Percentiles rank a stretch among this genome's conserved stretches.
These are phyloP conservation scores for Sphagnum fallax DNA, from an alignment of 228 moss, liverwort and hornwort genomes.

Conservation along the genomic window DNA sequence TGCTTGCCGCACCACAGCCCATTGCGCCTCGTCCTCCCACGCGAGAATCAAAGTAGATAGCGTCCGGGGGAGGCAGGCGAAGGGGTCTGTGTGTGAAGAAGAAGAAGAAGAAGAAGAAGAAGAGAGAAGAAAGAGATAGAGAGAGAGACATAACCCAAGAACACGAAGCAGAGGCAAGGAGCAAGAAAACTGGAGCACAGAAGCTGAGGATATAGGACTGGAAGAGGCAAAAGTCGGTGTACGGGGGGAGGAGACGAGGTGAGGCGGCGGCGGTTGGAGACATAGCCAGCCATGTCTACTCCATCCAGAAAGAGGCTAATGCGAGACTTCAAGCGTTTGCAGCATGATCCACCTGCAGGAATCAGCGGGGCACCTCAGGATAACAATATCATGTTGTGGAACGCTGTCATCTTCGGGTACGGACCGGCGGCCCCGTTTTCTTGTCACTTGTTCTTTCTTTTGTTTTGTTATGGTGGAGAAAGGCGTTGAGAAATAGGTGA, in stretches of 20 bases:
- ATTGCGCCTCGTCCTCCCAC: too few relatives aligned
- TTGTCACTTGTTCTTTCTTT: neutral
- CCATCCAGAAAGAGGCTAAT: slow-evolving; percentile 95
- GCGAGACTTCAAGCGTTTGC: slow-evolving; percentile 99
- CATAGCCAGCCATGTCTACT: slow-evolving; percentile 65
- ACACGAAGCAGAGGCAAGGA: neutral
- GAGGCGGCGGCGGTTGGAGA: neutral
- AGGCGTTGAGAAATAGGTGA: too few relatives aligned
- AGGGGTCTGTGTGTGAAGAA: too few relatives aligned
- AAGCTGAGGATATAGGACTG: neutral
- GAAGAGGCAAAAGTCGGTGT: neutral
- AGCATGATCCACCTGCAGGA: slow-evolving; percentile 97
- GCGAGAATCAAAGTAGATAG: too few relatives aligned
- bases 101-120: too few relatives aligned
- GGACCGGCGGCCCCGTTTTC: neutral
- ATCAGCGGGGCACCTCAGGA: slow-evolving; percentile 99
- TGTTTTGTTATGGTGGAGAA: neutral
- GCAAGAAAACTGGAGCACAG: neutral
- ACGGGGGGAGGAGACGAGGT: too few relatives aligned
- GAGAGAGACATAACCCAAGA: too few relatives aligned
- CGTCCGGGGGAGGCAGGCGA: too few relatives aligned
- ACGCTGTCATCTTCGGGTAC: slow-evolving; percentile 99
- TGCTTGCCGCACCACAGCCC: too few relatives aligned
- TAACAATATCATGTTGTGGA: slow-evolving; percentile 99
- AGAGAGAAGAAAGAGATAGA: too few relatives aligned